Evolutionary conservation across 352 stramenopile genomes (phyloP).

Genomic region (Blastocystis sp.): DNA sequence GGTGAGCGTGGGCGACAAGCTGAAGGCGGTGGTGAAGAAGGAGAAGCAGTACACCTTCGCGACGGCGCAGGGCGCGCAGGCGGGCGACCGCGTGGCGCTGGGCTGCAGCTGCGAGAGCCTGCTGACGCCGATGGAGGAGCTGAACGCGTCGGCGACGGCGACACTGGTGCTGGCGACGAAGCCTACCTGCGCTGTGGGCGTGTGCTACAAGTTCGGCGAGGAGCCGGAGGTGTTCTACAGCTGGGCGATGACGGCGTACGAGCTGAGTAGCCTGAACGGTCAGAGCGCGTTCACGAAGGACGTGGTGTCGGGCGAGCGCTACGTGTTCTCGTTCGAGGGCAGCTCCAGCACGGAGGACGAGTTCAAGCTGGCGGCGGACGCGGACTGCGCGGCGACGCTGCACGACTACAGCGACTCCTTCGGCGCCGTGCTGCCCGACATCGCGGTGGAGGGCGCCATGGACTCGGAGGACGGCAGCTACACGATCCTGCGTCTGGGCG

Average conservation of each 20-base stretch:
- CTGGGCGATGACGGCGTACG: slow-evolving; percentile 3
- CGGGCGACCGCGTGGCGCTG: no score
- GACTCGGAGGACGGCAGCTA: slow-evolving; percentile 1
- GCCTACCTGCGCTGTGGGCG: slow-evolving; percentile 38
- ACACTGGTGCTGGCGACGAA: slow-evolving; percentile 2
- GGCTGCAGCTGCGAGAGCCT: no score
- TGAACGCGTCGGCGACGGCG: no score
- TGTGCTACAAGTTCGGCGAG: slow-evolving; percentile 54
- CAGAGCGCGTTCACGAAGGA: slow-evolving; percentile 26
- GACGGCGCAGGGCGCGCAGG: no score
- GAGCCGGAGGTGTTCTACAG: slow-evolving; percentile 45
- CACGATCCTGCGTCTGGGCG: slow-evolving; percentile 31
- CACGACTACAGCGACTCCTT: slow-evolving; percentile 53
- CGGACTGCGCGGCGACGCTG: background rate
- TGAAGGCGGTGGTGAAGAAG: no score
- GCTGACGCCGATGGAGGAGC: no score
- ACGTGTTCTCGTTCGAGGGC: slow-evolving; percentile 3
- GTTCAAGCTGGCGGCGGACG: slow-evolving; percentile 4
- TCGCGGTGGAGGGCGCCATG: background rate
- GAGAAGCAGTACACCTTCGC: no score
- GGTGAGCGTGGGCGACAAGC: no score
- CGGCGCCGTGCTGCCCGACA: slow-evolving; percentile 26
- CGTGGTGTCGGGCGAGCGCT: background rate
- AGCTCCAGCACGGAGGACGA: slow-evolving; percentile 42
- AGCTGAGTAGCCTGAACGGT: slow-evolving; percentile 19